A percentile compares a stretch with the other conserved stretches of the same genome.
Evolutionary conservation across 2,329 filamentous ascomycete species (phyloP).

Genomic region (Xylariaceae sp.): DNA sequence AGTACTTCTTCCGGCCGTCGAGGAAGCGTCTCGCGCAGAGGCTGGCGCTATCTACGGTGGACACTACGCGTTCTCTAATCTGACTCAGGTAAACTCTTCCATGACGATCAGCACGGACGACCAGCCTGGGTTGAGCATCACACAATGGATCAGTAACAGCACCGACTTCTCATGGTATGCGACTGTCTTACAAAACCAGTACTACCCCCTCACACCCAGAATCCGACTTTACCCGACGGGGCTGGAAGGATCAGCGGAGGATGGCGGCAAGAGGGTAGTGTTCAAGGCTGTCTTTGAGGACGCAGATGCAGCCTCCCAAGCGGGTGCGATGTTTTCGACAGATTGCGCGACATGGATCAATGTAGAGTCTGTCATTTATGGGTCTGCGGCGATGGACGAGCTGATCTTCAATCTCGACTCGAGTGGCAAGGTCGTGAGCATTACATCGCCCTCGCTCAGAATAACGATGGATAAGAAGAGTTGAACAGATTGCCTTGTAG

Average conservation of each 20-base stretch:
- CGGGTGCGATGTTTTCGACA: constrained; percentile 31
- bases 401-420: constrained; percentile 23
- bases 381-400: constrained; percentile 22
- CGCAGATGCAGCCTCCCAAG: constrained; percentile 14
- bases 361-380: constrained; percentile 25
- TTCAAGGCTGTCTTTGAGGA: constrained; percentile 31
- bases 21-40: constrained; percentile 24
- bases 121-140: constrained; percentile 24
- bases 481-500: constrained; percentile 1
- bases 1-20: constrained; percentile 24
- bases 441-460: constrained; percentile 22
- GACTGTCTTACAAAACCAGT: constrained; percentile 20
- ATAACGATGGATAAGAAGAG: constrained; percentile 20
- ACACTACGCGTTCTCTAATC: constrained; percentile 17
- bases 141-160: constrained; percentile 29
- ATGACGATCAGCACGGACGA: constrained; percentile 26
- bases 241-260: constrained; percentile 16
- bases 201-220: constrained; percentile 20
- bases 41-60: constrained; percentile 24
- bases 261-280: constrained; percentile 23
- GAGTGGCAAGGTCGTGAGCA: constrained; percentile 17
- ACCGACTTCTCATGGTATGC: constrained; percentile 24
- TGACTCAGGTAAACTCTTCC: constrained; percentile 23
- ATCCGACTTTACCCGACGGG: constrained; percentile 29
- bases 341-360: constrained; percentile 26